A percentile compares a stretch with the other conserved stretches of the same genome.
These are phyloP conservation scores for Monosporascus ibericus DNA, from an alignment of 2,329 filamentous ascomycete genomes.

Conservation along the genomic window DNA sequence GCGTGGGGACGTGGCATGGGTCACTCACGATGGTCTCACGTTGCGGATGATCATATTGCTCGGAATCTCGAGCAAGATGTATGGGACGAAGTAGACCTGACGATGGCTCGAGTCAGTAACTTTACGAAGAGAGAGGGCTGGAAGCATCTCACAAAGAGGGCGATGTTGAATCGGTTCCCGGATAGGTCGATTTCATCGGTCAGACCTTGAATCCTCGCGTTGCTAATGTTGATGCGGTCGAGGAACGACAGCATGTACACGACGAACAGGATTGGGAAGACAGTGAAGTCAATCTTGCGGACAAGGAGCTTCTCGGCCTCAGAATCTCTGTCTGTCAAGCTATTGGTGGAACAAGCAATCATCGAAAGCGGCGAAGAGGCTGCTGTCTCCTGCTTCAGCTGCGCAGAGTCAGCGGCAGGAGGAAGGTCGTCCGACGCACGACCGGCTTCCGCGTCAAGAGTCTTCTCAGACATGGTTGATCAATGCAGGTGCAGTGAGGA, in stretches of 20 bases:
- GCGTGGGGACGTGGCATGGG: too few species aligned
- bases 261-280: constrained; percentile 35
- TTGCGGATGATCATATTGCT: constrained; percentile 39
- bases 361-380: too few species aligned
- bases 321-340: constrained; percentile 20
- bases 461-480: too few species aligned
- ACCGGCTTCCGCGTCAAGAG: too few species aligned
- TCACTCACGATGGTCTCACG: constrained; percentile 29
- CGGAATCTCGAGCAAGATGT: constrained; percentile 38
- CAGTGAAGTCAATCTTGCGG: constrained; percentile 34
- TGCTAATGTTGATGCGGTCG: constrained; percentile 41
- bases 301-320: constrained; percentile 30
- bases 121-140: neutral
- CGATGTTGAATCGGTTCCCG: constrained; percentile 37
- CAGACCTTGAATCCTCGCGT: constrained; percentile 40
- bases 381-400: too few species aligned
- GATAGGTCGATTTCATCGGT: constrained; percentile 33
- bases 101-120: neutral
- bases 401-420: too few species aligned
- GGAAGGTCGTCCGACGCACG: too few species aligned
- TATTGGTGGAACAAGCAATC: neutral
- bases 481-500: too few species aligned
- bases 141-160: constrained; percentile 27
- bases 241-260: constrained; percentile 37
- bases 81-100: constrained; percentile 32